Percentiles rank a stretch among this genome's conserved stretches.
Conservation (phyloP, 2,329 filamentous ascomycete genomes). For the Aspergillus unguis region DNA sequence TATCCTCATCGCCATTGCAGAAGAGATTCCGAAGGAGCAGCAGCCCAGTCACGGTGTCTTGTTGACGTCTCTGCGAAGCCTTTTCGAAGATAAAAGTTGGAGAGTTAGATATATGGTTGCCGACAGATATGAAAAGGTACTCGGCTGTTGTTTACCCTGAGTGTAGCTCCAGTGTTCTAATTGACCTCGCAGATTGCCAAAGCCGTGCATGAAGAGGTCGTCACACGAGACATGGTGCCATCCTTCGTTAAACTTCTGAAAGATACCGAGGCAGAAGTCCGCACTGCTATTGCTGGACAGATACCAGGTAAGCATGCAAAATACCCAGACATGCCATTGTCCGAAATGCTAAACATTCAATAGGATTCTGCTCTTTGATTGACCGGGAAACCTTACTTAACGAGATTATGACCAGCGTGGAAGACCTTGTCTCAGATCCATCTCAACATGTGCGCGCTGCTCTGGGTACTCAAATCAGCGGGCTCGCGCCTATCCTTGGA, state of each 20-base stretch:
- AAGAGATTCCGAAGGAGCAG: constrained; percentile 96
- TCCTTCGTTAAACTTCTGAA: constrained; percentile 97
- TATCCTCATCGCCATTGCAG: constrained; percentile 91
- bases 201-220: constrained; percentile 95
- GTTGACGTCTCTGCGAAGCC: constrained; percentile 79
- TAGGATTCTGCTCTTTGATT: constrained; percentile 87
- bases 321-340: neutral
- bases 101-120: constrained; percentile 99
- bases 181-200: constrained; percentile 72
- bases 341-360: constrained; percentile 19
- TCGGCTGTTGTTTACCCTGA: constrained; percentile 7
- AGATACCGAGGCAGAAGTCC: constrained; percentile 95
- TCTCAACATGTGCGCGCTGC: constrained; percentile 96
- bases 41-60: constrained; percentile 94
- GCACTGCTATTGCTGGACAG: constrained; percentile 93
- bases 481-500: constrained; percentile 91
- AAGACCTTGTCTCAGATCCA: constrained; percentile 91
- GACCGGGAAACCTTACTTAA: constrained; percentile 84
- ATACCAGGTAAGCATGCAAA: constrained; percentile 64
- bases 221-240: constrained; percentile 88
- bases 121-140: constrained; percentile 93
- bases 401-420: constrained; percentile 94
- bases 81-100: constrained; percentile 99
- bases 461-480: constrained; percentile 93
- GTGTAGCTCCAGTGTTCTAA: constrained; percentile 14